Percentiles rank a stretch among this genome's conserved stretches.
These are phyloP conservation scores for Ustilago shanxiensis DNA, from an alignment of 1,284 basidiomycete genomes.

Conservation along the genomic window DNA sequence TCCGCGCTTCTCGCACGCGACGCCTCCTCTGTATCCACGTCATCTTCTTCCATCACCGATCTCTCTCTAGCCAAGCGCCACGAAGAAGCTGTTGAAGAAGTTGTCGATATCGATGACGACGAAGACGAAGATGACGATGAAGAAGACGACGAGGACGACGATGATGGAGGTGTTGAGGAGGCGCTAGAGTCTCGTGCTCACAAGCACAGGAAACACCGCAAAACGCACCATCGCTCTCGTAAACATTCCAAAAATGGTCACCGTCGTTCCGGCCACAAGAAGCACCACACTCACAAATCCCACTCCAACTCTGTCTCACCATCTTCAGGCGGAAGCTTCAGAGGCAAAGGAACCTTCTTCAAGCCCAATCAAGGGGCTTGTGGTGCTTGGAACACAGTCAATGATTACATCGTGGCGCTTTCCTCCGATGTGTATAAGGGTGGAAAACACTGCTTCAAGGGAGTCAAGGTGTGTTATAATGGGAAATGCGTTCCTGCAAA, in stretches of 20 bases:
- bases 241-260: constrained; percentile 17
- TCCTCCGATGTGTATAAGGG: constrained; percentile 29
- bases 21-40: background rate
- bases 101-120: background rate
- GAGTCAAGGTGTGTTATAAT: constrained; percentile 19
- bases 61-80: background rate
- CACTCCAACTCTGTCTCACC: background rate
- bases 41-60: background rate
- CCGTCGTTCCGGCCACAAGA: background rate
- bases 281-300: constrained; percentile 1
- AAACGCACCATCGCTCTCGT: constrained; percentile 22
- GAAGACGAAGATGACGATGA: constrained; percentile 10
- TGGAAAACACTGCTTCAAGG: constrained; percentile 30
- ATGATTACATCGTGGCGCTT: constrained; percentile 43
- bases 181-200: constrained; percentile 12
- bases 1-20: constrained; percentile 11
- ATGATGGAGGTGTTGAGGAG: constrained; percentile 1
- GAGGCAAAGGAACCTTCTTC: constrained; percentile 42
- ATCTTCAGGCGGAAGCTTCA: constrained; percentile 9
- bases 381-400: constrained; percentile 32
- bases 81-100: background rate
- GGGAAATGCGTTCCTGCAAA: constrained; percentile 29
- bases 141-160: background rate
- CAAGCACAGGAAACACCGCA: constrained; percentile 8
- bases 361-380: constrained; percentile 37